These are phyloP conservation scores for Berkeleyomyces rouxiae DNA, from an alignment of 2,329 filamentous ascomycete genomes.

Conservation along the genomic window DNA sequence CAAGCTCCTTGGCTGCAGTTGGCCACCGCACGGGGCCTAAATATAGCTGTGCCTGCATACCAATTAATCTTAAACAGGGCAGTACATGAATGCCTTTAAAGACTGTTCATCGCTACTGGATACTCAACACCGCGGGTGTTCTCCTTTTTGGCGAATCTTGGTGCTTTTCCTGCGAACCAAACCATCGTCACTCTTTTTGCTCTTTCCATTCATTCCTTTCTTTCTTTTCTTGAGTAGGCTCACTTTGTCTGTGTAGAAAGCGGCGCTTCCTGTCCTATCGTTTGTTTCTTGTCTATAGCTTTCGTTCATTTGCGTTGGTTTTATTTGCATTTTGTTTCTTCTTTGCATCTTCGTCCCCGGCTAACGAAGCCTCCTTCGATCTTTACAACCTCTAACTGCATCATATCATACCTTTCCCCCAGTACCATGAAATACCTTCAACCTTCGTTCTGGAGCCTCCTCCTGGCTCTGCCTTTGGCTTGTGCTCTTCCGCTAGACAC, in stretches of 20 bases:
- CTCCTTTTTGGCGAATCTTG: background rate
- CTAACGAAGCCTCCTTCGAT: background rate
- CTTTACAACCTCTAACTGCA: background rate
- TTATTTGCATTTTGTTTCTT: slow-evolving; percentile 2
- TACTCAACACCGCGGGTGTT: background rate
- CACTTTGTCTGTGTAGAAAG: background rate
- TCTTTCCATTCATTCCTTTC: background rate
- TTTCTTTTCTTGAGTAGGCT: background rate
- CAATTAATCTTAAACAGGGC: slow-evolving; percentile 1
- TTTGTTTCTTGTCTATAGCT: slow-evolving; percentile 1
- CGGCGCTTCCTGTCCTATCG: background rate
- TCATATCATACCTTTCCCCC: background rate
- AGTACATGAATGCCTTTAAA: background rate
- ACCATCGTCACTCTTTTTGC: background rate
- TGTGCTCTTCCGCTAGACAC: background rate
- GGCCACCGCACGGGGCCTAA: background rate
- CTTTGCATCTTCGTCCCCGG: background rate
- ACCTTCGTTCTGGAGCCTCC: background rate
- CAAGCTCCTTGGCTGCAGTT: background rate
- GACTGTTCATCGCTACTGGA: background rate
- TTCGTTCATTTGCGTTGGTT: background rate
- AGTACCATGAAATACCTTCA: background rate
- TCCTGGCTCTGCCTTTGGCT: background rate
- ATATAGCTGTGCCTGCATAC: background rate
- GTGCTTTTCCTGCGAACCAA: background rate